Evolutionary conservation across 805 yeast species (phyloP), one percentile per base, ranked within the genome.

Genomic region (Pichia scutulata): DNA sequence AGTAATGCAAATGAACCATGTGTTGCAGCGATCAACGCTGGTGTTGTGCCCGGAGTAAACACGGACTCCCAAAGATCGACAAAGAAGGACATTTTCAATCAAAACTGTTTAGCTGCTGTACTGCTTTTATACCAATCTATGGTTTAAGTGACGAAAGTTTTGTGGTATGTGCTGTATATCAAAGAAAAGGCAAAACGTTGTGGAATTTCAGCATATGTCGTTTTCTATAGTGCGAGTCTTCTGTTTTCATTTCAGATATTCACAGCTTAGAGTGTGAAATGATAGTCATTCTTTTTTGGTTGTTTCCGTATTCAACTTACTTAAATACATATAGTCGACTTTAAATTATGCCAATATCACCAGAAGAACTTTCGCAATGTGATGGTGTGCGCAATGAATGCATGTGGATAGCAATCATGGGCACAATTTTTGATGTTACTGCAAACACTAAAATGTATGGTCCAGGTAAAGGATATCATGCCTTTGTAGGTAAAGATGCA

Each of bases 31-130:
- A 89, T 74, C 47, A 93, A 74, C 1, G 95, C 89, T 1, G 97
- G 97, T 1, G 93, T 79, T 1, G 96, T 80, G 1, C 99, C 99
- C 7, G 98, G 97, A 18, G 88, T 82, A 68, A 92, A 87, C 25
- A 93, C 80, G 14, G 96, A 86, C 50, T 86, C 83, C 97, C 97
- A 90, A 42, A 92, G 74, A 24, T 86, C 95, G 24, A 68, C 70
- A 37, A 85, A 52, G 62, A 82, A 82, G 7, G 26, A 33, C 37
- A 33, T 33, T 33, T 7, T 28, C n/a, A n/a, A n/a, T n/a, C n/a
- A 3, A 13, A 3, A 13, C 12, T 12, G 4, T 28, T 28, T 13
- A 13, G n/a, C n/a, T n/a, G n/a, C n/a, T n/a, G n/a, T n/a, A n/a
- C n/a, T n/a, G n/a, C n/a, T n/a, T n/a, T n/a, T n/a, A n/a, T n/a